A percentile compares a stretch with the other conserved stretches of the same genome.
Conservation (phyloP, 306 rosid genomes). For the Cicer judaicum region DNA sequence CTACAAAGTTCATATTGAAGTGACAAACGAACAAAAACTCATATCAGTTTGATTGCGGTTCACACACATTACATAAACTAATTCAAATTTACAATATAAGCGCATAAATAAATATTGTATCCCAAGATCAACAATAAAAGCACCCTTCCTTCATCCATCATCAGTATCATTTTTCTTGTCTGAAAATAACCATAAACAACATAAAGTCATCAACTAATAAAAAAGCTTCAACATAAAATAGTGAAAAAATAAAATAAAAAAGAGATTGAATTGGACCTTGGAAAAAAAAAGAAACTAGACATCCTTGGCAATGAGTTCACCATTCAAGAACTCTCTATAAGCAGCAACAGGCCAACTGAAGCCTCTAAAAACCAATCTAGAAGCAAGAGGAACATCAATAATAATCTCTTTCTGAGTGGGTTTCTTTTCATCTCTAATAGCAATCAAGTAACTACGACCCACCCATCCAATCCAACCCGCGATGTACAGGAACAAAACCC, state of each 20-base stretch:
- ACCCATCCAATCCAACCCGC: constrained; percentile 99
- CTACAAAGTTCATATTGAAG: neutral
- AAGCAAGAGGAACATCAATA: constrained; percentile 88
- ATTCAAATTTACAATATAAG: constrained; percentile 40
- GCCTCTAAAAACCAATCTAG: constrained; percentile 74
- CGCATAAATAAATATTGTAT: constrained; percentile 6
- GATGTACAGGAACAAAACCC: constrained; percentile 80
- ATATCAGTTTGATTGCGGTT: constrained; percentile 35
- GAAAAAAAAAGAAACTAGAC: constrained; percentile 48
- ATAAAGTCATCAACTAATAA: neutral
- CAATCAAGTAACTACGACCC: constrained; percentile 93
- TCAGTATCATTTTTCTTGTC: neutral
- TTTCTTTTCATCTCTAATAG: constrained; percentile 84
- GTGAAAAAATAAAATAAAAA: no score
- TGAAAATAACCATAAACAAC: constrained; percentile 4
- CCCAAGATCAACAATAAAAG: constrained; percentile 1
- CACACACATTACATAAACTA: constrained; percentile 30
- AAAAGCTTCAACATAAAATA: no score
- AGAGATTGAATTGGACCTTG: neutral
- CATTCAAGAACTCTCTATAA: constrained; percentile 77
- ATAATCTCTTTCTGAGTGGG: constrained; percentile 96
- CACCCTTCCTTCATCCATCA: neutral
- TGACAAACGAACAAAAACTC: constrained; percentile 21
- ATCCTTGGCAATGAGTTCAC: constrained; percentile 93
- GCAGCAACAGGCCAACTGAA: constrained; percentile 98